A percentile compares a stretch with the other conserved stretches of the same genome.
These are phyloP conservation scores for Fistulinella staudtii DNA, from an alignment of 1,284 basidiomycete species.

Conservation along the genomic window DNA sequence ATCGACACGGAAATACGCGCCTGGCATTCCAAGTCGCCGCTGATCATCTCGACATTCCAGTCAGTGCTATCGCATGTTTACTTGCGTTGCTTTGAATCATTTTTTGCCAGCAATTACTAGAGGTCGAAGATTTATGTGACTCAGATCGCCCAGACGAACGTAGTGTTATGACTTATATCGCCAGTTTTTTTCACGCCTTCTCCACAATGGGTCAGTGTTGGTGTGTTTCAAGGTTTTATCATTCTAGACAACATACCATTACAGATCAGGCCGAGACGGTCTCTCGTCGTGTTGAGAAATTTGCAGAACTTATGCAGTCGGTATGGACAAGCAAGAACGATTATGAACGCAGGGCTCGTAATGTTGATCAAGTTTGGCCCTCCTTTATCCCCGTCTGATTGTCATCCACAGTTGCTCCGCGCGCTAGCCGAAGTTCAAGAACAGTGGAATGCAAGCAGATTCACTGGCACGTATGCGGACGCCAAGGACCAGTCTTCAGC, in stretches of 20 bases:
- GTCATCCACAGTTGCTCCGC: conserved; percentile 53
- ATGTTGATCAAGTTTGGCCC: conserved; percentile 42
- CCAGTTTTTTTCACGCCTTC: conserved; percentile 97
- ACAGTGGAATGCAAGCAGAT: conserved; percentile 60
- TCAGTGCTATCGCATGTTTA: conserved; percentile 39
- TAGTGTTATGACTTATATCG: conserved; percentile 94
- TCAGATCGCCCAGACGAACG: conserved; percentile 86
- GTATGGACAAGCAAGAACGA: conserved; percentile 86
- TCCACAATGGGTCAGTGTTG: conserved; percentile 80
- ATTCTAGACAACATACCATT: not conserved
- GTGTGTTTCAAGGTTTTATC: not conserved
- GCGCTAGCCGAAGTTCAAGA: conserved; percentile 61
- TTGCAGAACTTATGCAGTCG: conserved; percentile 92
- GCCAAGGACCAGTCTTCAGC: conserved; percentile 73
- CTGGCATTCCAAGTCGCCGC: conserved; percentile 86
- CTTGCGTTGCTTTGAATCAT: not conserved
- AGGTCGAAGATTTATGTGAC: conserved; percentile 96
- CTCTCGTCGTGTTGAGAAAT: conserved; percentile 90
- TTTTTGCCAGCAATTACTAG: conserved; percentile 75
- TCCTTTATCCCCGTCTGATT: conserved; percentile 8
- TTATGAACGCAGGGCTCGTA: conserved; percentile 84
- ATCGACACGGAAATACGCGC: conserved; percentile 77
- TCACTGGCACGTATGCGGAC: conserved; percentile 75
- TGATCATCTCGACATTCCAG: conserved; percentile 85
- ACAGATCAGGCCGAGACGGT: conserved; percentile 94